Evolutionary conservation across 2,329 filamentous ascomycete genomes (phyloP), one percentile per base, ranked within the genome.

Genomic region (Pseudogymnoascus sp.): DNA sequence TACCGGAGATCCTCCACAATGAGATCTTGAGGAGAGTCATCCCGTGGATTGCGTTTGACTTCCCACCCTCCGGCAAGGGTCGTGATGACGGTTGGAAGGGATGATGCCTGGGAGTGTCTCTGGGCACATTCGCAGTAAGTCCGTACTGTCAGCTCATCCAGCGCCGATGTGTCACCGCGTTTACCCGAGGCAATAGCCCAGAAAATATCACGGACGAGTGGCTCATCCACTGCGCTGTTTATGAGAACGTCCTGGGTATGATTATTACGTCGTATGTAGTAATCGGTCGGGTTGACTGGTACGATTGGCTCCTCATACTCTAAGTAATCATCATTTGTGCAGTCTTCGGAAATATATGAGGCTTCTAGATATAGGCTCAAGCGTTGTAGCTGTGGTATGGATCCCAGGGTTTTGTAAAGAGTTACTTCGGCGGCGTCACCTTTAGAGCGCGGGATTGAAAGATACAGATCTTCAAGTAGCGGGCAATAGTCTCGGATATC

Each of bases 191-290:
- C 47, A 22, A 64, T 37, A 11, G 62, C 37, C 14, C 58, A 7
- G 38, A 63, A 63, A 35, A 64, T 64, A 18, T 53, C 57, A 18
- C 57, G 59, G 4, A 57, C 59, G 20, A 64, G 63, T 25, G 2
- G 20, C 6, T 20, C 47, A 41, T 64, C 63, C 15, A 64, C 6
- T 37, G 63, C 62, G 20, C 59, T 35, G 33, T 61, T 63, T 41
- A 63, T 43, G 8, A 64, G 15, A 5, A 41, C 2, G 33, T 62
- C 61, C 8, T 38, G 62, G 6, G 63, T 4, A 30, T 64, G 62
- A 6, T 61, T 61, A 28, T 53, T 18, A 14, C 63, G 63, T 14
- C 7, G 6, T 33, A 9, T 33, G 30, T 11, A 6, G 30, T 33
- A 33, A 18, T 18, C 2, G 9, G 30, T 33, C 4, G 30, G 30